Base-by-base conservation (phyloP, 352 stramenopile genomes). In the Aphanomyces cochlioides region DNA sequence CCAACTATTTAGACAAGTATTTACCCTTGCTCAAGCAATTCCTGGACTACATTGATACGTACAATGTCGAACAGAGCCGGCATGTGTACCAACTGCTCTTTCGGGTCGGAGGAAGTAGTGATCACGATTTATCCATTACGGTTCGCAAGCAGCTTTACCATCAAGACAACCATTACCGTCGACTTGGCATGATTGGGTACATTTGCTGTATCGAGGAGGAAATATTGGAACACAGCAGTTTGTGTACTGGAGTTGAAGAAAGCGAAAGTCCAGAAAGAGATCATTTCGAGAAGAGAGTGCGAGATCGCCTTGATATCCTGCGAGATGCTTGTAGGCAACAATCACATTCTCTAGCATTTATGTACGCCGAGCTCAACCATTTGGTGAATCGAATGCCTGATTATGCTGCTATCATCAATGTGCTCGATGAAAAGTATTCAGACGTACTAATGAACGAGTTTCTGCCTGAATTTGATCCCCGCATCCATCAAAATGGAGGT, bases 71-170 rank as follows among this genome's bases (percentile, higher is more conserved):
- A 6, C 78, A 88, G 70, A 75, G 78, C 57, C 74, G 82, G 3
- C 72, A 81, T 57, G 74, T 87, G 28, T 90, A 87, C 67, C 70
- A 82, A n/a, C 56, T 88, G 37, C 72, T 90, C 4, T 87, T 85
- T 28, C 66, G 72, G 5, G 76, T 87, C 3, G 80, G 75, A n/a
- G 79, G 78, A 0, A 59, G 69, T 0, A 78, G 84, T 41, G 81
- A 88, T 56, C 15, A 79, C 17, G 80, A 90, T 37, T 57, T 90
- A 36, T 79, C 72, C 57, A 87, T 84, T 40, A 78, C 74, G 10
- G 47, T 88, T 10, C 72, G 81, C 3, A 90, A 90, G 56, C 79
- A 88, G 58, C 66, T 69, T 5, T 86, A 77, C 47, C 81, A 88
- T 47, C 81, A 85, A 69, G 81, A 90, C 19, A 68, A 74, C 7